phyloP scores from a whole-genome alignment of 75 land plant genomes.

The Cunninghamia lanceolata region DNA sequence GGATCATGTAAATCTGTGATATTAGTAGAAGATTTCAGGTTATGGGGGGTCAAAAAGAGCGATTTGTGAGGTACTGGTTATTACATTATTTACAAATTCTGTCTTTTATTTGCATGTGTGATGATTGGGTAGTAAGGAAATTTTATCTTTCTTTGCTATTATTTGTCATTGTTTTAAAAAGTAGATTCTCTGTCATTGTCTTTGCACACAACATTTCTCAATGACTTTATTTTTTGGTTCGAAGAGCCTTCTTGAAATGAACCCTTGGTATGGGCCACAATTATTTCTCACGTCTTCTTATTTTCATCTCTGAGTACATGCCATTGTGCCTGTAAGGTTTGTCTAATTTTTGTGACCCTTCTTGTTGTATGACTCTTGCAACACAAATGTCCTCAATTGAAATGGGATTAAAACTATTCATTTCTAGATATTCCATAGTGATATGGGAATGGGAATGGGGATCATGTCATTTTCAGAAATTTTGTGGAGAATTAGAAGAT shows the following conservation, averaged over 20 bases:
- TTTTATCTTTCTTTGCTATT: background rate
- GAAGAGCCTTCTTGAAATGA: background rate
- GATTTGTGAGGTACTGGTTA: slow-evolving; percentile 10
- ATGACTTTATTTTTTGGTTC: background rate
- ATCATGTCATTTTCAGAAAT: background rate
- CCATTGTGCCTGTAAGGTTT: background rate
- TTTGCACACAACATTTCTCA: background rate
- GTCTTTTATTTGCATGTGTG: background rate
- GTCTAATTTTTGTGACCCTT: background rate
- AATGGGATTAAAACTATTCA: background rate
- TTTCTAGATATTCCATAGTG: background rate
- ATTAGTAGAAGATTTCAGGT: background rate
- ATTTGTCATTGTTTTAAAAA: background rate
- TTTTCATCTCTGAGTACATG: background rate
- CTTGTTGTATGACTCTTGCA: background rate
- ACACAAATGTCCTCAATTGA: background rate
- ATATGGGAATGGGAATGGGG: too few relatives aligned
- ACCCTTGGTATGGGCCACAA: background rate
- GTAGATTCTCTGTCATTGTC: background rate
- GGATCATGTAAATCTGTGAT: background rate
- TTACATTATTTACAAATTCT: background rate
- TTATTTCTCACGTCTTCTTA: background rate
- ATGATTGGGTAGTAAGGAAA: background rate
- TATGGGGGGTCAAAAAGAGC: slow-evolving; percentile 9
- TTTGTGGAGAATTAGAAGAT: background rate